A percentile compares a stretch with the other conserved stretches of the same genome.
Conservation (phyloP, 2,329 filamentous ascomycete genomes). For the Rhynchosporium graminicola region DNA sequence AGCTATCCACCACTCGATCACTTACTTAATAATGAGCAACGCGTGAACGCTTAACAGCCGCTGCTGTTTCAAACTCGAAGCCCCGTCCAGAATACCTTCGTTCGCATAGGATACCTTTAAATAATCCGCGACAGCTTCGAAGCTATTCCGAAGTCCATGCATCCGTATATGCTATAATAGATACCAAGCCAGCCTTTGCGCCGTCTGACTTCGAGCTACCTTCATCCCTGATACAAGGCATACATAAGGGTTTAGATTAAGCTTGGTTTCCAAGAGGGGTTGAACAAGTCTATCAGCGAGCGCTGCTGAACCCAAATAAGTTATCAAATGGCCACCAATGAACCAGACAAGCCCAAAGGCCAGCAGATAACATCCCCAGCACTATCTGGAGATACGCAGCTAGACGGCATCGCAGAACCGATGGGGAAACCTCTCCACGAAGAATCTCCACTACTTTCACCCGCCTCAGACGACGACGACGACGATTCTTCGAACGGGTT, state of each 20-base stretch:
- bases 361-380: conserved; percentile 10
- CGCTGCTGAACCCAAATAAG: neutral
- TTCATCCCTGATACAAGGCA: too few species aligned
- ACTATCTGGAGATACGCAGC: conserved; percentile 25
- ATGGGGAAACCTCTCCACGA: conserved; percentile 44
- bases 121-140: conserved; percentile 10
- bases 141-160: neutral
- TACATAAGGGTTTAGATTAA: neutral
- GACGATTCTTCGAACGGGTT: conserved; percentile 44
- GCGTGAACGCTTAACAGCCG: conserved; percentile 13
- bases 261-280: neutral
- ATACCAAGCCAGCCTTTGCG: neutral
- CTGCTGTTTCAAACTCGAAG: conserved; percentile 8
- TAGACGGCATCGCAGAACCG: conserved; percentile 28
- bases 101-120: neutral
- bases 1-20: conserved; percentile 16
- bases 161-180: neutral
- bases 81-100: neutral
- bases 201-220: neutral
- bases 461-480: conserved; percentile 34
- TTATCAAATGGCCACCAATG: conserved; percentile 8
- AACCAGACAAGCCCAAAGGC: conserved; percentile 12
- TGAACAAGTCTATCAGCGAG: neutral
- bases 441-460: conserved; percentile 52
- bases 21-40: conserved; percentile 22